Evolutionary conservation across 1,284 basidiomycete genomes (phyloP).

Genomic region (Microbotryum intermedium): DNA sequence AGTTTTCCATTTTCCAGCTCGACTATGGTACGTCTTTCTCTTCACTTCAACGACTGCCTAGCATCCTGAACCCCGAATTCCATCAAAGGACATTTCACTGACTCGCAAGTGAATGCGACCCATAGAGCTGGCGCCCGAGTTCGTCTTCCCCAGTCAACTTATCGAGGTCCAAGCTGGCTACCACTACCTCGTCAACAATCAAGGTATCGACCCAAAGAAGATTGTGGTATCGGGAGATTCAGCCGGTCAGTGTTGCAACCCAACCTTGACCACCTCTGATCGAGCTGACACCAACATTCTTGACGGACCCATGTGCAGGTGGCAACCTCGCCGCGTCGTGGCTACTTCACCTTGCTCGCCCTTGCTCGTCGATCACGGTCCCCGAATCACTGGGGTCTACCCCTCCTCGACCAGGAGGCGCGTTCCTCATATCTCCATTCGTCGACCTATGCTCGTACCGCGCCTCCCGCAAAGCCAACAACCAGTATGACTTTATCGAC

Average conservation of each 20-base stretch:
- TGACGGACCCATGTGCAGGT: conserved; percentile 42
- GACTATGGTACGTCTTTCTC: conserved; percentile 10
- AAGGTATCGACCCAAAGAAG: conserved; percentile 48
- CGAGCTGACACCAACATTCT: too few relatives aligned
- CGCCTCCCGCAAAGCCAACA: conserved; percentile 1
- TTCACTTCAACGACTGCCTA: too few relatives aligned
- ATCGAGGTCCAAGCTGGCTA: conserved; percentile 58
- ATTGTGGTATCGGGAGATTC: conserved; percentile 60
- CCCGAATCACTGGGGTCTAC: conserved; percentile 7
- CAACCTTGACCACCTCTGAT: too few relatives aligned
- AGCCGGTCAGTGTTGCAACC: conserved; percentile 37
- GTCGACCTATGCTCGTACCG: conserved; percentile 10
- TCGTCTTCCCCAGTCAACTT: conserved; percentile 48
- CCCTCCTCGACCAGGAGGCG: conserved; percentile 12
- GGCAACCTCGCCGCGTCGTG: conserved; percentile 50
- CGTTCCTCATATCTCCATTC: conserved; percentile 20
- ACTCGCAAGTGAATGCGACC: not conserved
- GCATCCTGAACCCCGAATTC: too few relatives aligned
- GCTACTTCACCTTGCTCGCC: conserved; percentile 21
- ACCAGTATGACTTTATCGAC: conserved; percentile 11
- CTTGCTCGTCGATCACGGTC: conserved; percentile 6
- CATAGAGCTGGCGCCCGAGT: conserved; percentile 19
- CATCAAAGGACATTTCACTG: too few relatives aligned
- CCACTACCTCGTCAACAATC: conserved; percentile 49
- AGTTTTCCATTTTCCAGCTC: conserved; percentile 14